phyloP scores from a whole-genome alignment of 352 stramenopile species.

The Phytophthora niederhauseri region DNA sequence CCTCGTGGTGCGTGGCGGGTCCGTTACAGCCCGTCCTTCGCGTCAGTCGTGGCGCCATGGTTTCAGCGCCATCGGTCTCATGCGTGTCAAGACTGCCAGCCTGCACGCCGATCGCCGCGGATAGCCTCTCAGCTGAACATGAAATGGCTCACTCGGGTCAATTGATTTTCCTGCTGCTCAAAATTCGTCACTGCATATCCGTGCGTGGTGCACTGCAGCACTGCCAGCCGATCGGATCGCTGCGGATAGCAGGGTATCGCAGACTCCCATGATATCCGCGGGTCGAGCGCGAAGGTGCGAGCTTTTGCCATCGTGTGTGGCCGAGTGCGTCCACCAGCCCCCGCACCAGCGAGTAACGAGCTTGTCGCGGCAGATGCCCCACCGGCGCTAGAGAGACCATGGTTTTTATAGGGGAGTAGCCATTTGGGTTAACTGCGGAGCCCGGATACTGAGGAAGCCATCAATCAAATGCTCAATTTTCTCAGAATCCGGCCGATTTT shows the following conservation, averaged over 20 bases:
- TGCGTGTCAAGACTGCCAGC: background rate
- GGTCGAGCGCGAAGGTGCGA: background rate
- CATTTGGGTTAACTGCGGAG: background rate
- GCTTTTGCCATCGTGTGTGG: background rate
- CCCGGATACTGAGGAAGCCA: constrained; percentile 12
- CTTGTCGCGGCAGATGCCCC: constrained; percentile 7
- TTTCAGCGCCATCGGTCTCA: constrained; percentile 11
- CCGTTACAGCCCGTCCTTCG: constrained; percentile 13
- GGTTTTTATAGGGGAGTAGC: background rate
- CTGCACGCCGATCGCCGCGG: constrained; percentile 3
- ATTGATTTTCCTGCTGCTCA: background rate
- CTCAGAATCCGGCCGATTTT: constrained; percentile 16
- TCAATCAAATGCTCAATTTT: constrained; percentile 30
- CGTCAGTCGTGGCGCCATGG: constrained; percentile 6
- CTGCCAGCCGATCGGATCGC: constrained; percentile 11
- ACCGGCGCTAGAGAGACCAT: background rate
- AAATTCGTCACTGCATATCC: background rate
- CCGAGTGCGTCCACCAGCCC: background rate
- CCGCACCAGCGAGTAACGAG: constrained; percentile 7
- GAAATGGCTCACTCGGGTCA: background rate
- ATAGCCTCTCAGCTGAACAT: background rate
- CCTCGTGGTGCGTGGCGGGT: background rate
- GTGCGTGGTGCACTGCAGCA: background rate
- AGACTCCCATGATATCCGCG: constrained; percentile 20
- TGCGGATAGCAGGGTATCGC: constrained; percentile 21